Evolutionary conservation across 1,284 basidiomycete genomes (phyloP), one percentile per base, ranked within the genome.

Genomic region (Ceratobasidium sp.): DNA sequence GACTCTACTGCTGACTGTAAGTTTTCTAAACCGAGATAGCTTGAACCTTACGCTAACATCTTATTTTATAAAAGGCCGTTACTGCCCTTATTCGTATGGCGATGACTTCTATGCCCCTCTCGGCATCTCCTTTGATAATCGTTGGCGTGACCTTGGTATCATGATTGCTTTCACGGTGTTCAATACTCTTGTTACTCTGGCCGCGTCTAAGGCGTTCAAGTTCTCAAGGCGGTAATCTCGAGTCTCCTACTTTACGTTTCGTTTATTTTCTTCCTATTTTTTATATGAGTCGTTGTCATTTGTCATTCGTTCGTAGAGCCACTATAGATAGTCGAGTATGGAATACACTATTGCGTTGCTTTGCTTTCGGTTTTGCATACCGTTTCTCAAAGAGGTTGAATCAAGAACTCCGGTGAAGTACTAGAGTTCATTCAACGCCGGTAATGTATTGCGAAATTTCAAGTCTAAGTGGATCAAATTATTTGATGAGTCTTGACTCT

Each of bases 71-170:
- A 3, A 26, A 77, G 78, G 72, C 61, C 66, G 66, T 1, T 77
- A 70, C 61, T 77, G 67, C 75, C 73, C 78, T 55, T 86, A 83
- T 82, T 86, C 64, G 1, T 66, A 67, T 28, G 95, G 94, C 4
- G 91, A 95, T 81, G 87, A 96, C 81, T 96, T 93, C 86, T 92
- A 89, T 83, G 81, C 83, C 10, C 90, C 91, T 0, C 85, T 97
- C 70, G 92, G 93, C 80, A 94, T 97, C 82, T 83, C 83, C 0
- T 96, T 89, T 82, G 85, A 86, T 4, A 86, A 90, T 28, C 86
- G 93, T 28, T 95, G 94, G 92, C 87, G 94, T 81, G 93, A 95
- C 81, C 89, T 89, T 2, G 94, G 91, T 81, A 92, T 95, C 78
- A 85, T 95, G 53, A 89, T 94, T 80, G 87, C 89, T 2, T 94